phyloP scores from a whole-genome alignment of 176 grass and related monocot genomes.

The Oryza glaberrima region DNA sequence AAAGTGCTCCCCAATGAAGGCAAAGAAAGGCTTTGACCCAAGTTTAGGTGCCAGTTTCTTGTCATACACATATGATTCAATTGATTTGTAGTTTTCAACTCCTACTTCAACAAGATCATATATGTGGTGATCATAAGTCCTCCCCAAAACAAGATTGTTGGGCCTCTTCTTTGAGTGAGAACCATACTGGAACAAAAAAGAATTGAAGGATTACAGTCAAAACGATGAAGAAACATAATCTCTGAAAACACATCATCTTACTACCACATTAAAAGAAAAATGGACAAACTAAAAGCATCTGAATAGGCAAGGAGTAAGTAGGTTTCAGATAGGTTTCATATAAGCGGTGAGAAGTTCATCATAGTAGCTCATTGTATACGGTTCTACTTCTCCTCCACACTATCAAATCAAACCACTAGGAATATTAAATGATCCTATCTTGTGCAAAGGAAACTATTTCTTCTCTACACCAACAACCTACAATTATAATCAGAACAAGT shows the following conservation, averaged over 20 bases:
- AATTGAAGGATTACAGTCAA: background rate
- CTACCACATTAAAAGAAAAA: background rate
- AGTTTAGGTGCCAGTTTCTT: slow-evolving; percentile 85
- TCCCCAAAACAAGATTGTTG: slow-evolving; percentile 83
- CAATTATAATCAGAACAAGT: slow-evolving; percentile 5
- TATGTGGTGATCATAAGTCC: slow-evolving; percentile 92
- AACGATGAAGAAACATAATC: background rate
- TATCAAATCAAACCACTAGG: background rate
- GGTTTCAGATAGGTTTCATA: background rate
- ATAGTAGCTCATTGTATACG: background rate
- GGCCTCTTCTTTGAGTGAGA: slow-evolving; percentile 98
- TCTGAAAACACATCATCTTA: background rate
- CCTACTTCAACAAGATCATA: slow-evolving; percentile 98
- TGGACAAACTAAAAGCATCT: background rate
- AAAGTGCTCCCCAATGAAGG: slow-evolving; percentile 87
- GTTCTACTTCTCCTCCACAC: background rate
- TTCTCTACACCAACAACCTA: background rate
- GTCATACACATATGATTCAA: slow-evolving; percentile 78
- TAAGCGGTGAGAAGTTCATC: background rate
- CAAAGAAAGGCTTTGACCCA: slow-evolving; percentile 95
- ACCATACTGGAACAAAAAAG: slow-evolving; percentile 62
- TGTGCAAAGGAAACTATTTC: background rate
- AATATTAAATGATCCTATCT: background rate
- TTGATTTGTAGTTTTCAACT: slow-evolving; percentile 82
- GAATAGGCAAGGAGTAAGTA: background rate